Base-by-base conservation (phyloP, 75 land plant species). In the Gnetum montanum region DNA sequence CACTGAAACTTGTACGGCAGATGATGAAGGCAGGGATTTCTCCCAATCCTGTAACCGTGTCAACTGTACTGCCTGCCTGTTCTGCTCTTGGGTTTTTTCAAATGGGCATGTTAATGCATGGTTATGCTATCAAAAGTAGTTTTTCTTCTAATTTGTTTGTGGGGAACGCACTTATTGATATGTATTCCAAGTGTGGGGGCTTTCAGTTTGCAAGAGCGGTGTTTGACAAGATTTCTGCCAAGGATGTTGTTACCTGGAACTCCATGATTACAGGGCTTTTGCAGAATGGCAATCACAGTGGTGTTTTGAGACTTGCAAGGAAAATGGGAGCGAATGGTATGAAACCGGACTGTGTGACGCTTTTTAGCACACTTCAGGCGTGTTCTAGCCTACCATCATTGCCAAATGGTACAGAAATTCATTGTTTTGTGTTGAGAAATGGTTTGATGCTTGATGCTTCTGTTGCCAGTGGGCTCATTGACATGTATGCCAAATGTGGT, bases 231-330 rank as follows among this genome's bases (percentile, higher is more conserved):
- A 81, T 85, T 78, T 22, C 40, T 16, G 36, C 46, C 31, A 34
- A 58, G 35, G 74, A 85, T 54, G 75, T 78, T 0, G 58, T 85
- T 47, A 62, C 62, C 49, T 85, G 90, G 90, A 81, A 77, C n/a
- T 58, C 85, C 2, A 75, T 85, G 78, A 70, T 85, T 8, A 56
- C 75, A 31, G 74, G 71, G 26, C 71, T 65, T 45, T 70, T 75
- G 0, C 76, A 72, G 54, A 50, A 58, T 53, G 83, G 69, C 26
- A 16, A 19, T 25, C 72, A 67, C 29, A 31, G 53, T 12, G 71
- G 67, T 26, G 85, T 77, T 7, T 33, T 81, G 6, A 33, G 12
- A 0, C 43, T 77, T 60, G 75, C 76, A 25, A 45, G 58, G 6
- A 28, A 49, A 37, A 86, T 86, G 87, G 63, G 67, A 31, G 0